These are phyloP conservation scores for Talaromyces wortmannii DNA, from an alignment of 495 filamentous ascomycete genomes.

Conservation along the genomic window DNA sequence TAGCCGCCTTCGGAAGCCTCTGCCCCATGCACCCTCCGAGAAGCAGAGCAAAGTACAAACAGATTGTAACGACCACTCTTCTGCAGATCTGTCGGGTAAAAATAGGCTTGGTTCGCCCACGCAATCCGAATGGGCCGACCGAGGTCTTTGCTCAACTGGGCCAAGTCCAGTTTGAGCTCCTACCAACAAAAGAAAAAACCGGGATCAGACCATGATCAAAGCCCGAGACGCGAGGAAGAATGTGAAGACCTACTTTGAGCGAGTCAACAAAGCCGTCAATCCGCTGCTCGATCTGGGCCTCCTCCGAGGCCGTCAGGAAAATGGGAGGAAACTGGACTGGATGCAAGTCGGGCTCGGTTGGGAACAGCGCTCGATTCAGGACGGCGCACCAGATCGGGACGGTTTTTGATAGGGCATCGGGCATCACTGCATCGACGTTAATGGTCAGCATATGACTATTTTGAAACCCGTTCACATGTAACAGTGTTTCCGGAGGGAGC, in stretches of 20 bases:
- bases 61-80: conserved; percentile 44
- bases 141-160: conserved; percentile 25
- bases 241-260: conserved; percentile 38
- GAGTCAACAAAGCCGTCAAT: conserved; percentile 60
- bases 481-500: background rate
- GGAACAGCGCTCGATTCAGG: conserved; percentile 75
- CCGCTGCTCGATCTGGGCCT: conserved; percentile 65
- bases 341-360: conserved; percentile 38
- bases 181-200: conserved; percentile 8
- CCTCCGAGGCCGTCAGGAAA: conserved; percentile 65
- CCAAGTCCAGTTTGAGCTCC: conserved; percentile 44
- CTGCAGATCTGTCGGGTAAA: conserved; percentile 30
- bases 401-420: conserved; percentile 89
- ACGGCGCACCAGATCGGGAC: conserved; percentile 89
- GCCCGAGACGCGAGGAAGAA: background rate
- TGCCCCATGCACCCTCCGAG: conserved; percentile 55
- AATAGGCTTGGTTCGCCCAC: conserved; percentile 36
- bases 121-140: conserved; percentile 32
- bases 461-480: conserved; percentile 1
- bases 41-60: conserved; percentile 75
- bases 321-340: conserved; percentile 57
- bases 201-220: conserved; percentile 6
- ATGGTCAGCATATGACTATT: background rate
- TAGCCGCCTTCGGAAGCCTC: conserved; percentile 70
- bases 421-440: conserved; percentile 53